Evolutionary conservation across 768 basidiomycete genomes (phyloP), one percentile per base, ranked within the genome.

Genomic region (Kwoniella sp.): DNA sequence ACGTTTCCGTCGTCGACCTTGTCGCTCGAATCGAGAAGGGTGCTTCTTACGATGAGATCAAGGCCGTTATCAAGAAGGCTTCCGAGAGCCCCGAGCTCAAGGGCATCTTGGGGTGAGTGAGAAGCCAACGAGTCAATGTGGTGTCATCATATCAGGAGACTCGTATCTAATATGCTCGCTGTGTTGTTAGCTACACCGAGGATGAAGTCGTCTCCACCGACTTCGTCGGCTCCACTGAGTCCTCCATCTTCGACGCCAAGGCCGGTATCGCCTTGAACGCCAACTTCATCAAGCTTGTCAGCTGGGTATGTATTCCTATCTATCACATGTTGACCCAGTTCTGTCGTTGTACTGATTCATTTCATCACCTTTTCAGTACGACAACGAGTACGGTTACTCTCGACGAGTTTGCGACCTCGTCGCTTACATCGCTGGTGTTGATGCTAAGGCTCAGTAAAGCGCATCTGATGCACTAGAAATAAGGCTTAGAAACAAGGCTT

Each of bases 1-100:
- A 98, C 77, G 95, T 98, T 74, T 98, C 95, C 73, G 95, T 97
- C 74, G 94, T 97, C 80, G 95, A 99, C 84, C 88, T 99, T 71
- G 92, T 94, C 72, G 92, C 88, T 74, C 92, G 95, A 76, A 85
- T 91, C 74, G 90, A 92, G 84, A 96, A 91, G 85, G 73, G 82
- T 60, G 88, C 93, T 5, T 80, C 86, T 26, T 99, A 97, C 84
- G 91, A 93, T 2, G 85, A 91, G 66, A 96, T 99, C 89, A 96
- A 94, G 87, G 81, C 81, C 2, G 87, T 86, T 71, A 71, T 98
- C 81, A 91, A 90, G 86, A 85, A 83, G 62, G 94, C 95, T 53
- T 83, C 93, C 51, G 84, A 87, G 70, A 86, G 86, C 61, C 82
- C 83, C 34, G 84, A 88, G 82, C 74, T 82, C 71, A 85, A 85